Evolutionary conservation across 2,329 filamentous ascomycete species (phyloP).

Genomic region (Didymella exigua): DNA sequence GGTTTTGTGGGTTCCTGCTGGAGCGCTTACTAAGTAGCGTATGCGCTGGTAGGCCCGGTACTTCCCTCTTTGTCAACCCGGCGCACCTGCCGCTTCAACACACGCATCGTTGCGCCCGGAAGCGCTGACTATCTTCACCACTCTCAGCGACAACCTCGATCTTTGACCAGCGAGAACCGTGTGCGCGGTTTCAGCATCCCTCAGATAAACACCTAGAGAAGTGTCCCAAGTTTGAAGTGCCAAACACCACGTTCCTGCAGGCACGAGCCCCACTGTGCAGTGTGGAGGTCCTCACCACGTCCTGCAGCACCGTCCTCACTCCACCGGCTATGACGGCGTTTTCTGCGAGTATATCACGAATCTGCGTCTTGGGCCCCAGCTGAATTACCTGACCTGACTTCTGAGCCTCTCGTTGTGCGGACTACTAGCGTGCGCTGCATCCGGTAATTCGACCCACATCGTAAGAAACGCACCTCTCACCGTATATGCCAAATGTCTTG

Average conservation of each 20-base stretch:
- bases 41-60: conserved; percentile 7
- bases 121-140: conserved; percentile 14
- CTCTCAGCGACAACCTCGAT: conserved; percentile 6
- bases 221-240: background rate
- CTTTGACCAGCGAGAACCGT: conserved; percentile 5
- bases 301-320: conserved; percentile 8
- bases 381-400: background rate
- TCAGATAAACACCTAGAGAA: conserved; percentile 5
- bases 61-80: conserved; percentile 6
- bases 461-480: conserved; percentile 17
- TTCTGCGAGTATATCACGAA: conserved; percentile 1
- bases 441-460: conserved; percentile 12
- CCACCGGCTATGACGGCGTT: conserved; percentile 14
- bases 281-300: conserved; percentile 2
- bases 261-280: conserved; percentile 13
- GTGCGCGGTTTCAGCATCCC: conserved; percentile 1
- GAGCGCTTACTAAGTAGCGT: conserved; percentile 9
- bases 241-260: conserved; percentile 13
- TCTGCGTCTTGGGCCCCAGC: conserved; percentile 1
- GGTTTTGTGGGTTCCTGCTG: conserved; percentile 3
- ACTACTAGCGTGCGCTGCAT: conserved; percentile 7
- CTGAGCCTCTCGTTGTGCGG: conserved; percentile 11
- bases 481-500: conserved; percentile 19
- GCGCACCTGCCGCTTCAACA: conserved; percentile 6
- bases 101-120: background rate